phyloP scores from a whole-genome alignment of 2,329 filamentous ascomycete species.

The Neonectria coccinea region DNA sequence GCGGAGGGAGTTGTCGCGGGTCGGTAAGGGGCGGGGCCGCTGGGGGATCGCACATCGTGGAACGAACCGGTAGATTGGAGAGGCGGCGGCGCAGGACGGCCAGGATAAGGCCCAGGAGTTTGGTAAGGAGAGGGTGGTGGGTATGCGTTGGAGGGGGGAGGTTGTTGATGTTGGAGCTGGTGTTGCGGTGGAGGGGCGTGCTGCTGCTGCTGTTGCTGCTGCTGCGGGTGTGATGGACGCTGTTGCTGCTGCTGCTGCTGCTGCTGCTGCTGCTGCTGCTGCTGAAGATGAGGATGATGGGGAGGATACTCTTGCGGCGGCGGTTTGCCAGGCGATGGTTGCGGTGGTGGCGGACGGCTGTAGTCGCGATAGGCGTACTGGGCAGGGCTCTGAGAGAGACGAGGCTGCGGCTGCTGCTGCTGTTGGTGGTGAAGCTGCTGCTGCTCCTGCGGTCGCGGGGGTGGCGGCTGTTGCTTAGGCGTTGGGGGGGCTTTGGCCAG shows the following conservation, averaged over 20 bases:
- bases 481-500: slow-evolving; percentile 50
- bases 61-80: slow-evolving; percentile 59
- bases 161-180: slow-evolving; percentile 31
- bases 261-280: slow-evolving; percentile 45
- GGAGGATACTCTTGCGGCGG: slow-evolving; percentile 59
- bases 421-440: slow-evolving; percentile 39
- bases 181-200: slow-evolving; percentile 20
- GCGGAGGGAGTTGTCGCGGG: slow-evolving; percentile 59
- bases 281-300: slow-evolving; percentile 43
- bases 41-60: slow-evolving; percentile 64
- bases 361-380: slow-evolving; percentile 65
- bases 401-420: slow-evolving; percentile 51
- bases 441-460: slow-evolving; percentile 48
- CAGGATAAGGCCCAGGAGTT: slow-evolving; percentile 56
- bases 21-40: slow-evolving; percentile 61
- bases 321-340: slow-evolving; percentile 62
- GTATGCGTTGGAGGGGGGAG: slow-evolving; percentile 50
- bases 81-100: slow-evolving; percentile 57
- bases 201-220: slow-evolving; percentile 44
- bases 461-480: slow-evolving; percentile 51
- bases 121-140: slow-evolving; percentile 55
- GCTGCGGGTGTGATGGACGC: slow-evolving; percentile 46
- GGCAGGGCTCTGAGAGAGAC: slow-evolving; percentile 54
- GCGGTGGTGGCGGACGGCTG: slow-evolving; percentile 58
- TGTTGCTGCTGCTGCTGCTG: slow-evolving; percentile 43